Evolutionary conservation across 2,329 filamentous ascomycete genomes (phyloP).

Genomic region (Neonectria punicea): DNA sequence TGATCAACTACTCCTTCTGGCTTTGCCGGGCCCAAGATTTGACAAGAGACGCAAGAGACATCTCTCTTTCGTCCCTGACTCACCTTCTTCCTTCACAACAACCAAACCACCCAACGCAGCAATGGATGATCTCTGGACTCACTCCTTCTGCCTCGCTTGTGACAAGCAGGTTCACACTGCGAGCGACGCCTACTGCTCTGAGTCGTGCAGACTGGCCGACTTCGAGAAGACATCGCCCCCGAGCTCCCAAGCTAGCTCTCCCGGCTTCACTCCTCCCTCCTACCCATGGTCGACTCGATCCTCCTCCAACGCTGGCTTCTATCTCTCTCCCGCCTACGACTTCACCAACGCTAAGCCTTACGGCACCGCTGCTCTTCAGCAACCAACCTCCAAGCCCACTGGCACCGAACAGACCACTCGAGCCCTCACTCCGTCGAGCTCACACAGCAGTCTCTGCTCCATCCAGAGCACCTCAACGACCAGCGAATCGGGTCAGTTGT

Average conservation of each 20-base stretch:
- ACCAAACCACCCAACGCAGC: conserved; percentile 42
- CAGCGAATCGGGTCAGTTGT: conserved; percentile 68
- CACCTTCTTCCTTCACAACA: conserved; percentile 15
- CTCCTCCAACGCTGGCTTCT: conserved; percentile 61
- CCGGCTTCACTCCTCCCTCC: conserved; percentile 60
- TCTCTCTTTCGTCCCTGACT: conserved; percentile 23
- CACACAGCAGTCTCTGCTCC: conserved; percentile 85
- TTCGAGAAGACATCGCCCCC: conserved; percentile 76
- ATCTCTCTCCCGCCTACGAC: conserved; percentile 79
- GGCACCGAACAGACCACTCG: conserved; percentile 46
- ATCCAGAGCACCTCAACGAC: conserved; percentile 71
- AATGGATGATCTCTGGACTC: conserved; percentile 77
- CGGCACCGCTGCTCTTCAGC: conserved; percentile 59
- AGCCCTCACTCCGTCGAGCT: conserved; percentile 76
- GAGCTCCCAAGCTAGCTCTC: conserved; percentile 68
- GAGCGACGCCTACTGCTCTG: conserved; percentile 88
- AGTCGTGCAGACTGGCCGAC: conserved; percentile 88
- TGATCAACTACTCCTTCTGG: conserved; percentile 15
- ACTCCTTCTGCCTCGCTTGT: conserved; percentile 93
- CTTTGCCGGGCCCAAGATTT: conserved; percentile 21
- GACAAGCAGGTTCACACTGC: conserved; percentile 81
- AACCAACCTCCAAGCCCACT: conserved; percentile 42
- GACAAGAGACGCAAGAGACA: conserved; percentile 19
- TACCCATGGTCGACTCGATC: conserved; percentile 60
- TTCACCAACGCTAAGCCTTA: conserved; percentile 73